Base-by-base conservation (phyloP, 164 flowering plant species). In the Aristolochia fimbriata region DNA sequence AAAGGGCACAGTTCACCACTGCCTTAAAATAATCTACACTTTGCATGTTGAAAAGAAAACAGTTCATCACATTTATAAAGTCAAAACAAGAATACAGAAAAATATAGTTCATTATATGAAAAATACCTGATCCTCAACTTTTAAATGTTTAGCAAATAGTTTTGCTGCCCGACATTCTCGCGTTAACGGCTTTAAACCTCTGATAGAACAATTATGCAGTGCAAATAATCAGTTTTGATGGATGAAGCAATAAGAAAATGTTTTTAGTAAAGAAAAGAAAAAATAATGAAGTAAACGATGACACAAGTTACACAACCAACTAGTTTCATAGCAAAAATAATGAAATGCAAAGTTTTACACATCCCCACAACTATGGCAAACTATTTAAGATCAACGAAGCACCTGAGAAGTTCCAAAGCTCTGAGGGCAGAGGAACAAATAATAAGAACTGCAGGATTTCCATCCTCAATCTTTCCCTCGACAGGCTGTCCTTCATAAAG, bases 91-190 rank as follows among this genome's bases (percentile, higher is more conserved):
- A 23, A 11, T 54, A 24, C 5, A 23, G 21, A 20, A 43, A 51
- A 45, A 47, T 27, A 15, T 31, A 21, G 19, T 52, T 14, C 17
- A 49, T 17, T 41, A 45, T 8, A 59, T 10, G 65, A 37, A 30
- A 22, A 45, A 6, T 57, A 92, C 98, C 96, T 92, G 98, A 27
- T 92, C 95, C 62, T 83, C 87, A 21, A 92, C 77, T 77, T 92
- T 92, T 82, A 92, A 79, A 73, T 92, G 98, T 76, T 89, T 92
- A 33, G 98, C 77, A 62, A 92, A 92, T n/a, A 92, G 77, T 81
- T 92, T 92, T 46, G 76, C 95, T 22, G 93, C 83, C 65, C 62
- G 85, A 63, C 98, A 92, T 64, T 89, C 91, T 64, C 62, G 76
- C 15, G 93, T 92, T 69, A 88, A 68, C 4, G 83, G 69, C 51